Evolutionary conservation across 148 eudicot species (phyloP).

Genomic region (Spergularia bocconei): DNA sequence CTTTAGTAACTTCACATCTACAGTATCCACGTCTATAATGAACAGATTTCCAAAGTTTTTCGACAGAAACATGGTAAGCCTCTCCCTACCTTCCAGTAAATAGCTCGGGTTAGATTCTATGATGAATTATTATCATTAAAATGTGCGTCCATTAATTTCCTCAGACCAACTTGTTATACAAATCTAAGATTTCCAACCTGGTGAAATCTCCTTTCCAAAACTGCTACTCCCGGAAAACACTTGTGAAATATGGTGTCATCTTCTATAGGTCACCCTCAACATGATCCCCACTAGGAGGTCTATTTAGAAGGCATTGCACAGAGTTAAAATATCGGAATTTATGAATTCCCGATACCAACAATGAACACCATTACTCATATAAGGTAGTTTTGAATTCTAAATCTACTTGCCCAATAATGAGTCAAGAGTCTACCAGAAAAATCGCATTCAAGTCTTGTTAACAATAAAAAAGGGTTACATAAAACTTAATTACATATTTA

Average conservation of each 20-base stretch:
- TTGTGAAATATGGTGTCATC: neutral
- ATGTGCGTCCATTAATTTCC: too few species aligned
- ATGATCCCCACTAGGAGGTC: neutral
- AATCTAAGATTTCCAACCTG: too few species aligned
- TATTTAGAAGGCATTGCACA: neutral
- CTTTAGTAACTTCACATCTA: too few species aligned
- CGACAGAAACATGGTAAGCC: too few species aligned
- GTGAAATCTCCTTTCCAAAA: too few species aligned
- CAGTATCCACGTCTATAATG: too few species aligned
- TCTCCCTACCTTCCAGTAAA: too few species aligned
- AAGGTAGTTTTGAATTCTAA: neutral
- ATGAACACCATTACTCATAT: neutral
- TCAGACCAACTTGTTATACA: too few species aligned
- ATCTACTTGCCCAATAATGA: neutral
- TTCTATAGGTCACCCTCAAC: neutral
- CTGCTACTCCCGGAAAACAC: too few species aligned
- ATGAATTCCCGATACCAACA: neutral
- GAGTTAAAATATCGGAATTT: neutral
- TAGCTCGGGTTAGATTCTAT: too few species aligned
- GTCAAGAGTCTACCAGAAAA: neutral
- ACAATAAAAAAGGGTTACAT: neutral
- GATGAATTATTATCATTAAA: too few species aligned
- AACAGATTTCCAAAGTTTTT: too few species aligned
- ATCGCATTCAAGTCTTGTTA: neutral
- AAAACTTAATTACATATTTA: neutral